Conservation (phyloP, 78 protist genomes). For the Dictyostelium firmibasis region DNA sequence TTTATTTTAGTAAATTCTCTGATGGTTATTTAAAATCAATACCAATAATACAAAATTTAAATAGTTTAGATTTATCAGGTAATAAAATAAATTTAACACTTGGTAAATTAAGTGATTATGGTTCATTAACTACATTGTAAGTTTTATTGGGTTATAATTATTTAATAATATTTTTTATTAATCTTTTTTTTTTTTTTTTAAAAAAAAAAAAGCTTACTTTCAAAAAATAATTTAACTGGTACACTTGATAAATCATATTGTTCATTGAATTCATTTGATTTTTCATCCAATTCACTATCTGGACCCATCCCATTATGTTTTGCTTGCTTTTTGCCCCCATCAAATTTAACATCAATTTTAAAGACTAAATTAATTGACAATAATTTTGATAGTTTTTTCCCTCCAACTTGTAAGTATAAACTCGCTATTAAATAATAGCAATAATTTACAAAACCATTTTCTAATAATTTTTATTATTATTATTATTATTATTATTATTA, state of each 20-base stretch:
- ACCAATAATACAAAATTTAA: neutral
- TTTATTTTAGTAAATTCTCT: neutral
- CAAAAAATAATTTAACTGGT: neutral
- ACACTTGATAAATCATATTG: neutral
- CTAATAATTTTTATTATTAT: no score
- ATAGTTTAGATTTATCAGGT: neutral
- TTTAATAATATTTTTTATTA: neutral
- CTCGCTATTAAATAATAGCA: no score
- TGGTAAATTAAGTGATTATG: neutral
- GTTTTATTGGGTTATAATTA: neutral
- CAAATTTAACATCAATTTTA: neutral
- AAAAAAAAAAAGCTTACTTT: neutral
- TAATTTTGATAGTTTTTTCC: neutral
- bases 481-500: no score
- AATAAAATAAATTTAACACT: neutral
- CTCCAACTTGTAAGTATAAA: neutral
- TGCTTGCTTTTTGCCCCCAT: neutral
- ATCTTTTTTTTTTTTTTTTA: neutral
- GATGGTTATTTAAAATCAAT: neutral
- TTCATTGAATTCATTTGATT: neutral
- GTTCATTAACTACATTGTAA: neutral
- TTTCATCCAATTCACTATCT: neutral
- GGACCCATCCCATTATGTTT: neutral
- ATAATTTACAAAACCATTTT: no score
- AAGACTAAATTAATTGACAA: neutral